Conservation (phyloP, 192 early-diverging fungal genomes). For the Umbelopsis isabellina region DNA sequence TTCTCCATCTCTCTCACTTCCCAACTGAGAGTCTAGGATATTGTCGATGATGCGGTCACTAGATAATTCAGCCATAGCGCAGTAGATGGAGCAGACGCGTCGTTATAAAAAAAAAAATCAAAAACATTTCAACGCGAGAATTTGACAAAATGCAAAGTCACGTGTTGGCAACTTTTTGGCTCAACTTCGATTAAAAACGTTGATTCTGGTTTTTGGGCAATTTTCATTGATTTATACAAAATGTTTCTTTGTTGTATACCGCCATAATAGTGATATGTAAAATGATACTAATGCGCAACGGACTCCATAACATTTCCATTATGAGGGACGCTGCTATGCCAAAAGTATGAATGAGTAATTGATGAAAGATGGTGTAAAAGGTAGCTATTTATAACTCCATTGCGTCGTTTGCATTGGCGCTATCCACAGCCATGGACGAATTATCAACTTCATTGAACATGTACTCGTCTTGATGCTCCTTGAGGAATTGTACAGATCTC, state of each 20-base stretch:
- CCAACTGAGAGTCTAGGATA: slow-evolving; percentile 12
- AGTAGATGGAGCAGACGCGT: slow-evolving; percentile 13
- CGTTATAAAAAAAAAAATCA: not conserved
- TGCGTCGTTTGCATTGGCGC: slow-evolving; percentile 38
- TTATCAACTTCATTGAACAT: slow-evolving; percentile 77
- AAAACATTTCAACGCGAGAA: slow-evolving; percentile 17
- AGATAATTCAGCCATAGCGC: slow-evolving; percentile 18
- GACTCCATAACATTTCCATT: too few species aligned
- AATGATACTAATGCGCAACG: too few species aligned
- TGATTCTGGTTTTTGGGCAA: too few species aligned
- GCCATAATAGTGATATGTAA: too few species aligned
- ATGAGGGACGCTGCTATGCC: not conserved
- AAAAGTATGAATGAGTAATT: not conserved
- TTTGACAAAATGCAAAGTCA: too few species aligned
- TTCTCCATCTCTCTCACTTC: slow-evolving; percentile 17
- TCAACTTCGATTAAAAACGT: too few species aligned
- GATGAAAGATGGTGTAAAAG: not conserved
- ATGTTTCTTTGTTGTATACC: too few species aligned
- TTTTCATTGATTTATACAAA: too few species aligned
- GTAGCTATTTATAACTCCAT: slow-evolving; percentile 3
- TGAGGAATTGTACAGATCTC: slow-evolving; percentile 93
- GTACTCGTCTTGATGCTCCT: slow-evolving; percentile 93
- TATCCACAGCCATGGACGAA: slow-evolving; percentile 29
- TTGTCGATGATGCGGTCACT: slow-evolving; percentile 20
- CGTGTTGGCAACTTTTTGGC: too few species aligned